Conservation (phyloP, 305 asterid genomes). For the Withania somnifera region DNA sequence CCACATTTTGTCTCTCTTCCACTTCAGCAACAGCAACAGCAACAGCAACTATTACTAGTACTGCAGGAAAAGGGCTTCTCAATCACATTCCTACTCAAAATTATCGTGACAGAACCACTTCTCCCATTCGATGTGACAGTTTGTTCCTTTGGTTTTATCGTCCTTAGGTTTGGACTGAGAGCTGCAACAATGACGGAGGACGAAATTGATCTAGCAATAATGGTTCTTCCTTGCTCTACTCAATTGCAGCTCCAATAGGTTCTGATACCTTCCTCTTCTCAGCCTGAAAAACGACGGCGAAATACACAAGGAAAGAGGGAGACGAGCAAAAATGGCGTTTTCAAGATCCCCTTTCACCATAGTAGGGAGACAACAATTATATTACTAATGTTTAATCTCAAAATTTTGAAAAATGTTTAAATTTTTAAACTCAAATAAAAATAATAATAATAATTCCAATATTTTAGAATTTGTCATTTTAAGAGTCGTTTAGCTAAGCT, state of each 20-base stretch:
- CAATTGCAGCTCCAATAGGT: not conserved
- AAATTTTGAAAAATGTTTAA: not conserved
- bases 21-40: not conserved
- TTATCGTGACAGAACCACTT: not conserved
- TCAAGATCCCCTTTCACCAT: constrained; percentile 44
- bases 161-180: not conserved
- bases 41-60: not conserved
- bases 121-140: not conserved
- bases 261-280: not conserved
- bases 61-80: not conserved
- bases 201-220: not conserved
- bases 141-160: not conserved
- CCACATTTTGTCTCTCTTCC: not conserved
- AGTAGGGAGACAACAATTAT: constrained; percentile 4
- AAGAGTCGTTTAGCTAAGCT: no score
- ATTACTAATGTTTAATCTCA: constrained; percentile 1
- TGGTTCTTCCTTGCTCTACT: not conserved
- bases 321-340: constrained; percentile 20
- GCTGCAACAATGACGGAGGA: not conserved
- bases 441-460: no score
- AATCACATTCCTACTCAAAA: not conserved
- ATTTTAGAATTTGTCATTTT: no score
- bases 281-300: not conserved
- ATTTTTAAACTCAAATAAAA: not conserved
- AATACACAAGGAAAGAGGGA: constrained; percentile 2